Evolutionary conservation across 192 early-diverging fungal species (phyloP), one percentile per base, ranked within the genome.

Genomic region (Backusella parvicylindrica): DNA sequence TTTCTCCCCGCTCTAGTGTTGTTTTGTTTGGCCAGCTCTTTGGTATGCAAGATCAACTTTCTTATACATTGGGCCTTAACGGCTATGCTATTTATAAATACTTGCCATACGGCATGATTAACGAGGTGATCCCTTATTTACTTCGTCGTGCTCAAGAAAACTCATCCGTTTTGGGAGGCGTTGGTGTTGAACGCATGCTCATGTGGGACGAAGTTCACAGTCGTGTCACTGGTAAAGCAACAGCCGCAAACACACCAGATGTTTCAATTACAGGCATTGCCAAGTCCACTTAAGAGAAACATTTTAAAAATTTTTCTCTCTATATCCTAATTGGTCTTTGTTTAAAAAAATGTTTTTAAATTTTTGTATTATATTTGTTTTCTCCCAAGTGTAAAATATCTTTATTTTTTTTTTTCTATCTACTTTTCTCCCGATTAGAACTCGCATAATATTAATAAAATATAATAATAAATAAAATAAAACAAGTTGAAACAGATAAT

Each of bases 101-200:
- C 80, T 87, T 99, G 2, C 93, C 96, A 2, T 99, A 97, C 80
- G 97, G 96, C 31, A 88, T 91, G 35, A 89, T 99, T 41, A 85
- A 91, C n/a, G 93, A 96, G 70, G 92, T 95, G 40, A 95, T 98
- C 78, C 96, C 97, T 5, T 99, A 96, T 79, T 84, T 99, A 68
- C 85, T 96, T 43, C 92, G 97, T 35, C 90, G 97, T 30, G 97
- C 95, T 36, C 93, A 95, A 84, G 97, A 99, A 82, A 99, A 99
- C 86, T 89, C 91, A 8, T 87, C 92, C 30, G 87, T 98, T 2
- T 79, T 96, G 41, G 88, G 87, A 13, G 89, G 89, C 33, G 88
- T 90, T 68, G 69, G 76, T 32, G 66, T 78, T 31, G 93, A 94
- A 80, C 86, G 88, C n/a, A 65, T 74, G 12, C 33, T 85, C 47